Conservation (phyloP, 768 basidiomycete species). For the Tricholoma hemisulphureum region DNA sequence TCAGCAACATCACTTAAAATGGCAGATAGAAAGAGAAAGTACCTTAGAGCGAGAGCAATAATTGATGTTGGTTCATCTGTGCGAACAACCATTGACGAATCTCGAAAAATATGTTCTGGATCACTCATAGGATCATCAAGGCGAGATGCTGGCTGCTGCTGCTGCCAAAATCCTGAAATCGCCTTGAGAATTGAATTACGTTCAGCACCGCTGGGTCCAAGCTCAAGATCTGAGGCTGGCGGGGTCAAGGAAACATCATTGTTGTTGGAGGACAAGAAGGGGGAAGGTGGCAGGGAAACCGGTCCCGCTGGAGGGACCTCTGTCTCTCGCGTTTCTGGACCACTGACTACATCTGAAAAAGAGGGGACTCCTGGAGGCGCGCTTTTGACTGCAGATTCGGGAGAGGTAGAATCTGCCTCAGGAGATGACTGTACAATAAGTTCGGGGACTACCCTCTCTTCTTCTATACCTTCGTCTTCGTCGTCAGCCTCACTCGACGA, state of each 20-base stretch:
- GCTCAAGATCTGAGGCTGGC: slow-evolving; percentile 54
- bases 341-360: slow-evolving; percentile 11
- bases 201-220: slow-evolving; percentile 49
- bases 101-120: slow-evolving; percentile 91
- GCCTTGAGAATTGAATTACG: slow-evolving; percentile 79
- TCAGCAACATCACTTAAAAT: not conserved
- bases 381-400: slow-evolving; percentile 24
- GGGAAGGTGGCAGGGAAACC: slow-evolving; percentile 56
- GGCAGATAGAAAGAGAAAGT: slow-evolving; percentile 30
- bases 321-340: slow-evolving; percentile 13
- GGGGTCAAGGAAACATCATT: slow-evolving; percentile 41
- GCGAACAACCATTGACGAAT: slow-evolving; percentile 91
- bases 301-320: slow-evolving; percentile 26
- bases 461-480: slow-evolving; percentile 51
- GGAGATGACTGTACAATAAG: slow-evolving; percentile 25
- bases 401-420: slow-evolving; percentile 22
- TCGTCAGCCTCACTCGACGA: slow-evolving; percentile 59
- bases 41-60: slow-evolving; percentile 92
- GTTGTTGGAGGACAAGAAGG: slow-evolving; percentile 43
- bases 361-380: slow-evolving; percentile 20
- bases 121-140: slow-evolving; percentile 71
- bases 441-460: slow-evolving; percentile 32
- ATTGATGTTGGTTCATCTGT: slow-evolving; percentile 98
- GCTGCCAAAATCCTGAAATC: slow-evolving; percentile 78
- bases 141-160: slow-evolving; percentile 50